Percentiles rank a stretch among this genome's conserved stretches.
Conservation (phyloP, 1,284 basidiomycete genomes). For the Naganishia cerealis region DNA sequence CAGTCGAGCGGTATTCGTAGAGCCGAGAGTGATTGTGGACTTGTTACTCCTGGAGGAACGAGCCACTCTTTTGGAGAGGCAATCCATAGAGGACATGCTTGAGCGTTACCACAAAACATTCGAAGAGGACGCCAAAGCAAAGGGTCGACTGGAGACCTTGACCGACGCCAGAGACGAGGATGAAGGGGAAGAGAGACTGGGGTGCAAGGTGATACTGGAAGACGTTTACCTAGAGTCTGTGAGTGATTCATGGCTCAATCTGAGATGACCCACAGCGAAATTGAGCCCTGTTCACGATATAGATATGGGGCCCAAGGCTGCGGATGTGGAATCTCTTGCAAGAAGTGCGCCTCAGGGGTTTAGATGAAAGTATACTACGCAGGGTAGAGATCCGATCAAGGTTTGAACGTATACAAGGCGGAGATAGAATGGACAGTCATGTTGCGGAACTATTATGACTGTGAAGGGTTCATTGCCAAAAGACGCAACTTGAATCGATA, state of each 20-base stretch:
- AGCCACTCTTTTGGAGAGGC: not conserved
- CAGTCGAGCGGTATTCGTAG: slow-evolving; percentile 30
- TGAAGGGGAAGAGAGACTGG: slow-evolving; percentile 8
- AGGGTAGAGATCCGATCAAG: slow-evolving; percentile 17
- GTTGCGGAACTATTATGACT: not conserved
- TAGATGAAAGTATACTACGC: slow-evolving; percentile 9
- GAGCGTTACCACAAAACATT: not conserved
- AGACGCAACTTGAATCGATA: not conserved
- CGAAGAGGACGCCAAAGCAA: not conserved
- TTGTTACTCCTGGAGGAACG: slow-evolving; percentile 13
- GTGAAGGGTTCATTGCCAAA: not conserved
- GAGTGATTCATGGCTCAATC: not conserved
- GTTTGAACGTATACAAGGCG: slow-evolving; percentile 29
- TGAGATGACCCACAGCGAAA: not conserved
- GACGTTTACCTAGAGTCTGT: slow-evolving; percentile 33
- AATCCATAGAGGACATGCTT: slow-evolving; percentile 8
- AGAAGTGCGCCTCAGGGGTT: slow-evolving; percentile 16
- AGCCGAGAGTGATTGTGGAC: slow-evolving; percentile 28
- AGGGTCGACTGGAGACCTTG: not conserved
- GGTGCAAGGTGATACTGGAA: slow-evolving; percentile 29
- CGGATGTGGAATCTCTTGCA: slow-evolving; percentile 25
- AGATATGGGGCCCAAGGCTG: slow-evolving; percentile 31
- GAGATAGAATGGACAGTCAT: slow-evolving; percentile 23
- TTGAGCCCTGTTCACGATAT: not conserved
- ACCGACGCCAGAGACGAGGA: not conserved